phyloP scores from a whole-genome alignment of 1,284 basidiomycete species.

The Fomes fomentarius region DNA sequence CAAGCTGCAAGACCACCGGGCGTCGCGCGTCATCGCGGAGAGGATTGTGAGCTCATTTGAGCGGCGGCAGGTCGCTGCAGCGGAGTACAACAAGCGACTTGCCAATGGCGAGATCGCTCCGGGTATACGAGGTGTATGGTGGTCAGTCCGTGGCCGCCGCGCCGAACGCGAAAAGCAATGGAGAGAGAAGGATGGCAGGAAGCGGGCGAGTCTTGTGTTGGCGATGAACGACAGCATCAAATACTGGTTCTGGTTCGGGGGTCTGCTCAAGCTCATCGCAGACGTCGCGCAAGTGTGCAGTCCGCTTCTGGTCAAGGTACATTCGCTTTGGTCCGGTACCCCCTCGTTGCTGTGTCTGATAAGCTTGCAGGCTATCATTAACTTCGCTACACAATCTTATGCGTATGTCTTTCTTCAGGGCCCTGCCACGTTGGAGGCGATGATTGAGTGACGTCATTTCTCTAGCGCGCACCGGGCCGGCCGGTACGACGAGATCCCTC shows the following conservation, averaged over 20 bases:
- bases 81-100: slow-evolving; percentile 72
- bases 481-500: slow-evolving; percentile 45
- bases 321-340: neutral
- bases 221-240: slow-evolving; percentile 85
- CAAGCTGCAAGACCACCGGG: slow-evolving; percentile 70
- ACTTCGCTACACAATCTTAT: slow-evolving; percentile 73
- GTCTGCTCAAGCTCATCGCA: slow-evolving; percentile 74
- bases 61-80: slow-evolving; percentile 57
- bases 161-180: slow-evolving; percentile 63
- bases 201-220: slow-evolving; percentile 68
- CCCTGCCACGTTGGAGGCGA: neutral
- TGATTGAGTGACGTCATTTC: neutral
- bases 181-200: slow-evolving; percentile 66
- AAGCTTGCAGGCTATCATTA: slow-evolving; percentile 65
- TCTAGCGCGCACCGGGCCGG: slow-evolving; percentile 49
- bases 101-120: slow-evolving; percentile 66
- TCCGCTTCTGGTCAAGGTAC: slow-evolving; percentile 76
- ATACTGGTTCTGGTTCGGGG: slow-evolving; percentile 83
- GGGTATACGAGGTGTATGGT: slow-evolving; percentile 56
- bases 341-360: too few relatives aligned
- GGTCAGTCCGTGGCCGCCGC: slow-evolving; percentile 59
- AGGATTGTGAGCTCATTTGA: slow-evolving; percentile 71
- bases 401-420: slow-evolving; percentile 16
- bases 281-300: slow-evolving; percentile 77
- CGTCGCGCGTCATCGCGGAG: slow-evolving; percentile 61